Evolutionary conservation across 2,329 filamentous ascomycete genomes (phyloP).

Genomic region (Calonectria ilicicola): DNA sequence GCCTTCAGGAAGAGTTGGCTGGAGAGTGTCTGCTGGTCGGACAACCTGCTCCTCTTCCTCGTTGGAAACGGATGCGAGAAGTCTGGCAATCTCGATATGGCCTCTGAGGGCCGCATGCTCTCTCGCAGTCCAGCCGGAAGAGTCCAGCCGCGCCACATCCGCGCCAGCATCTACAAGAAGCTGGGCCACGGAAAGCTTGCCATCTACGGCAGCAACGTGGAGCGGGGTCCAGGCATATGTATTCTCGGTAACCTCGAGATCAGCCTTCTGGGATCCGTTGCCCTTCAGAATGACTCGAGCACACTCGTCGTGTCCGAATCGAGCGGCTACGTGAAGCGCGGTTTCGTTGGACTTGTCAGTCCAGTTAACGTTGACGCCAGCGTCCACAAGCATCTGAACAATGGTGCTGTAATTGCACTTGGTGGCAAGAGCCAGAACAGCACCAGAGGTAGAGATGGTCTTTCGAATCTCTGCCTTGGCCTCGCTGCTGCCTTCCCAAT

Average conservation of each 20-base stretch:
- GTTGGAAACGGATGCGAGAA: conserved; percentile 67
- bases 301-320: conserved; percentile 87
- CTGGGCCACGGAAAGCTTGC: conserved; percentile 79
- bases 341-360: conserved; percentile 92
- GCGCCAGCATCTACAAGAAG: conserved; percentile 84
- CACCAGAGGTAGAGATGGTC: conserved; percentile 83
- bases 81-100: conserved; percentile 82
- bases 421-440: conserved; percentile 87
- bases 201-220: conserved; percentile 92
- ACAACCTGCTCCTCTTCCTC: conserved; percentile 44
- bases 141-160: conserved; percentile 79
- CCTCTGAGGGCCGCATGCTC: conserved; percentile 94
- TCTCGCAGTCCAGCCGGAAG: conserved; percentile 92
- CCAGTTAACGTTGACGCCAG: conserved; percentile 93
- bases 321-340: conserved; percentile 89
- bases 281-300: conserved; percentile 81
- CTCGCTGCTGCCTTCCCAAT: conserved; percentile 75
- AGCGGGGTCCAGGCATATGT: conserved; percentile 96
- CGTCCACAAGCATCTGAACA: conserved; percentile 87
- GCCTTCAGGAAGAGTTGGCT: conserved; percentile 51
- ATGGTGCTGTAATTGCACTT: conserved; percentile 89
- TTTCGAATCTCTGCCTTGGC: conserved; percentile 75
- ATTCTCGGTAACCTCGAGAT: conserved; percentile 83
- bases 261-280: conserved; percentile 75
- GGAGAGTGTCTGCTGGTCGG: conserved; percentile 37